Base-by-base conservation (phyloP, 345 rosid genomes). In the Excoecaria cochinchinensis region DNA sequence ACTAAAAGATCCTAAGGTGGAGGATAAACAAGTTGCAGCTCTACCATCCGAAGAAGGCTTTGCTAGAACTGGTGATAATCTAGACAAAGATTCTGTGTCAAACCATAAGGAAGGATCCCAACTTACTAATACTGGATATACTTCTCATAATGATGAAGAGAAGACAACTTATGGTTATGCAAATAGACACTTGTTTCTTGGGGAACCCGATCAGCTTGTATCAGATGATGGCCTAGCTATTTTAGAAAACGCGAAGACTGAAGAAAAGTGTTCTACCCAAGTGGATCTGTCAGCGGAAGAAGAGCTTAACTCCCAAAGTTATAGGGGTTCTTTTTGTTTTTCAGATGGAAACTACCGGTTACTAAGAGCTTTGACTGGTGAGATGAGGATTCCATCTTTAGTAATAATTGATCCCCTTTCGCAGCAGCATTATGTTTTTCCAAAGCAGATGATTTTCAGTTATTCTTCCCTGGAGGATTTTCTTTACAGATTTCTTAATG, bases 261-360 rank as follows among this genome's bases (percentile, higher is more conserved):
- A 76, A 80, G 86, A 74, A 63, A 80, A 73, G 68, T 38, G 52
- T 67, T 72, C 82, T 25, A 79, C 67, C 19, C 74, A 80, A 60
- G 53, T 69, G 16, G 84, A 85, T 68, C 66, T 80, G 69, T 67
- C 76, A 24, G 84, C 74, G 76, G 85, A 87, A 73, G 80, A 78
- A 76, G 82, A 81, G 59, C 82, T 42, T 67, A 77, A 78, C 15
- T 67, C 78, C 72, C 83, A 74, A 77, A 83, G 77, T 56, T 90
- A 92, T 73, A 78, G 52, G 50, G 94, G 91, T 76, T 83, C 91
- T 59, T 93, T 95, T 85, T 86, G 85, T 83, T 89, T 91, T 83
- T 79, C 84, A 80, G 98, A 95, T 82, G 95, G 90, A 75, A 89
- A 95, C 82, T 85, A 86, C 72, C 84, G 72, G 39, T 83, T 93